Conservation (phyloP, 1,284 basidiomycete genomes). For the Apiotrichum siamense region DNA sequence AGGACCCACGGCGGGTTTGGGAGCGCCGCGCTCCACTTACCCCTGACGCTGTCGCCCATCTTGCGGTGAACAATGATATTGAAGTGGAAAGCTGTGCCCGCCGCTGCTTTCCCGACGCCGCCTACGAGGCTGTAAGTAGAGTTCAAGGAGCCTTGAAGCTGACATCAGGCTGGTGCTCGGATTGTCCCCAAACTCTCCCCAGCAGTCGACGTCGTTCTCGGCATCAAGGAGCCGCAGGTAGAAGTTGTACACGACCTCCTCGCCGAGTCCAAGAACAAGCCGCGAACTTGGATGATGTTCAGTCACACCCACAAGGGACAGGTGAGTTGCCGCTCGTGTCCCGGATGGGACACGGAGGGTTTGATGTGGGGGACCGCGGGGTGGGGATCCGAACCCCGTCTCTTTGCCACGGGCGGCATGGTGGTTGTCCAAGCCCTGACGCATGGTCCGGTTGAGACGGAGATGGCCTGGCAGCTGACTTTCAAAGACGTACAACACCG, state of each 20-base stretch:
- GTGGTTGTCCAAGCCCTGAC: too few species aligned
- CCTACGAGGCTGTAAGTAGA: constrained; percentile 59
- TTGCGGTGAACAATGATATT: constrained; percentile 36
- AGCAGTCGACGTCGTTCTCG: constrained; percentile 67
- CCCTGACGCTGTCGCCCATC: constrained; percentile 60
- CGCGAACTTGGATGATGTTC: constrained; percentile 62
- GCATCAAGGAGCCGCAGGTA: constrained; percentile 80
- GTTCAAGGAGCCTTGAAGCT: not conserved
- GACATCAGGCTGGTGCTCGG: constrained; percentile 63
- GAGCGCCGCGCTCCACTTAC: constrained; percentile 78
- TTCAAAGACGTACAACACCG: constrained; percentile 77
- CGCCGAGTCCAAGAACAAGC: constrained; percentile 17
- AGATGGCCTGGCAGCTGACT: too few species aligned
- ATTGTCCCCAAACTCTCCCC: constrained; percentile 55
- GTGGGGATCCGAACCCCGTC: not conserved
- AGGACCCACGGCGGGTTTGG: constrained; percentile 75
- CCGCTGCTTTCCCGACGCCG: constrained; percentile 61
- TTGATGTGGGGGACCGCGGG: too few species aligned
- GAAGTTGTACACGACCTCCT: constrained; percentile 50
- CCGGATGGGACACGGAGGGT: not conserved
- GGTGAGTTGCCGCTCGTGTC: constrained; percentile 30
- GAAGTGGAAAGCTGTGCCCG: constrained; percentile 57
- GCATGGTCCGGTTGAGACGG: too few species aligned
- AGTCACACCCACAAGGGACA: constrained; percentile 73
- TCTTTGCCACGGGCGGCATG: too few species aligned